Conservation (phyloP, 2,329 filamentous ascomycete species). For the Colletotrichum gigasporum region DNA sequence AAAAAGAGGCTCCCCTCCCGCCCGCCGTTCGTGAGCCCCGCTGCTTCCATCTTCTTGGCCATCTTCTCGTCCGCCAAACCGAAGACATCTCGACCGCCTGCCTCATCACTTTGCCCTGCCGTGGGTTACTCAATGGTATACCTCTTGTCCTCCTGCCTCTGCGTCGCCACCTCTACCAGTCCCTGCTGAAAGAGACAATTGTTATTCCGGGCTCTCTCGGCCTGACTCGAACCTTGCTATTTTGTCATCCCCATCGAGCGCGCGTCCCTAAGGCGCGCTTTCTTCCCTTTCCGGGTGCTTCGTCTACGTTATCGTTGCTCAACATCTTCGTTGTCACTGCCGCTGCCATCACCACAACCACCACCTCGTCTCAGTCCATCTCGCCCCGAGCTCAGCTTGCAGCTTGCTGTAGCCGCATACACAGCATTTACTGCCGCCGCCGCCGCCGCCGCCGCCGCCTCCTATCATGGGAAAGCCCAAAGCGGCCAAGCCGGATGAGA, state of each 20-base stretch:
- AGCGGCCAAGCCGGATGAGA: slow-evolving; percentile 13
- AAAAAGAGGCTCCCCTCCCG: too few species aligned
- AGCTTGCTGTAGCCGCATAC: not conserved
- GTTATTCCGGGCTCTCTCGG: not conserved
- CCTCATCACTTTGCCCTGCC: not conserved
- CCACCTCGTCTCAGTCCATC: not conserved
- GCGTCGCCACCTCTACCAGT: slow-evolving; percentile 4
- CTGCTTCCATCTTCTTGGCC: not conserved
- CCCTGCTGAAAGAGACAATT: slow-evolving; percentile 23
- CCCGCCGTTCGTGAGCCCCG: too few species aligned
- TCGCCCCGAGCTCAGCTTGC: not conserved
- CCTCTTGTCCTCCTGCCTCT: not conserved
- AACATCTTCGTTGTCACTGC: not conserved
- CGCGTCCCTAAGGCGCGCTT: not conserved
- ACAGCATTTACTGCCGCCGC: not conserved
- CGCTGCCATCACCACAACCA: too few species aligned
- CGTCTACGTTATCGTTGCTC: too few species aligned
- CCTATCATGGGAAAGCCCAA: slow-evolving; percentile 9
- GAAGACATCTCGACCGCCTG: not conserved
- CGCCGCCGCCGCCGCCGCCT: not conserved
- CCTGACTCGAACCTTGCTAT: not conserved
- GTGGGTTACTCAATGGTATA: not conserved
- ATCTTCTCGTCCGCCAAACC: not conserved
- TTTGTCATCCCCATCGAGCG: not conserved
- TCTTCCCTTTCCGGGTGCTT: too few species aligned